Percentiles rank a stretch among this genome's conserved stretches.
phyloP scores from a whole-genome alignment of 75 land plant species.

The Pinus albicaulis region DNA sequence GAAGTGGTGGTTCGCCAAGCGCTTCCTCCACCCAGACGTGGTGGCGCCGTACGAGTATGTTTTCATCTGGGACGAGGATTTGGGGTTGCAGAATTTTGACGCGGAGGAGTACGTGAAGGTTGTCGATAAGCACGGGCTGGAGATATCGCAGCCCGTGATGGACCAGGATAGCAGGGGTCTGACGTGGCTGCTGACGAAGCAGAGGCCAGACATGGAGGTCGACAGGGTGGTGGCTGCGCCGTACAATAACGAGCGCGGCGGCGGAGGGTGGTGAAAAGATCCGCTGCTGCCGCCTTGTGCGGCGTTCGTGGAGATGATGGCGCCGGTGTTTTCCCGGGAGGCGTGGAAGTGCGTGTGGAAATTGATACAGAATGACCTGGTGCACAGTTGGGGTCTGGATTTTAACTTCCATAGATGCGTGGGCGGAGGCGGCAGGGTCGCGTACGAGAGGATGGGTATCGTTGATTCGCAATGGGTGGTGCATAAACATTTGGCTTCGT shows the following conservation, averaged over 20 bases:
- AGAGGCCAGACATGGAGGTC: constrained; percentile 25
- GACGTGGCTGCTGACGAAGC: constrained; percentile 50
- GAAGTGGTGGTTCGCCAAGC: constrained; percentile 54
- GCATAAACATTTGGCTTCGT: neutral
- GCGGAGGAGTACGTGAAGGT: constrained; percentile 37
- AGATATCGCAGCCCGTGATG: constrained; percentile 44
- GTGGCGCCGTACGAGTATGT: constrained; percentile 42
- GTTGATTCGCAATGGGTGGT: neutral
- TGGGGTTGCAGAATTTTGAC: constrained; percentile 35
- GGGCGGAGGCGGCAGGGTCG: neutral
- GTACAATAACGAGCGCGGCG: constrained; percentile 22
- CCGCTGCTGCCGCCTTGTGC: constrained; percentile 40
- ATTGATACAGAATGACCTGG: constrained; percentile 27
- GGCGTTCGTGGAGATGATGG: constrained; percentile 55
- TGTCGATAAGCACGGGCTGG: constrained; percentile 23
- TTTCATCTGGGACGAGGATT: constrained; percentile 53
- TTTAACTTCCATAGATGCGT: neutral
- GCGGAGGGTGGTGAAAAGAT: too few species aligned
- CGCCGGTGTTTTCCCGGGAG: constrained; percentile 46
- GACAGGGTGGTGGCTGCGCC: constrained; percentile 19
- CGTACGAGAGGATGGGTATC: neutral
- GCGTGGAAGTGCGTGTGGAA: constrained; percentile 56
- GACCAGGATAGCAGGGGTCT: constrained; percentile 24
- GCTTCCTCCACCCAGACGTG: constrained; percentile 45
- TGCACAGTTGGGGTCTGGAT: constrained; percentile 19